Evolutionary conservation across 257 asterid genomes (phyloP).

Genomic region (Leonotis leonurus): DNA sequence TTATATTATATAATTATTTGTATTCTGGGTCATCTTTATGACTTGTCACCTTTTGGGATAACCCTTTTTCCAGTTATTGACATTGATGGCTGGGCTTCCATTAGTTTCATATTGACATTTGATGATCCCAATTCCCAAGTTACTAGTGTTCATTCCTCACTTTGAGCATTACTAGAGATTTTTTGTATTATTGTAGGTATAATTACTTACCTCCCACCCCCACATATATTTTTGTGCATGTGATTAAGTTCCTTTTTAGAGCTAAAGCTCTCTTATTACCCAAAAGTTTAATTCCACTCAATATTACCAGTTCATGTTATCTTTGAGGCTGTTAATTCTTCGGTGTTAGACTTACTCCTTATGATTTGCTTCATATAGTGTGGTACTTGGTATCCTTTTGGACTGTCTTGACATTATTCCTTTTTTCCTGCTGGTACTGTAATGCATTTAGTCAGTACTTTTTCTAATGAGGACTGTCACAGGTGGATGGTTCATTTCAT

Average conservation of each 20-base stretch:
- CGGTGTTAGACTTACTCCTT: not conserved
- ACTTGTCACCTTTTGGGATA: too few species aligned
- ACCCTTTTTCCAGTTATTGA: too few species aligned
- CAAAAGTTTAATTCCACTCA: not conserved
- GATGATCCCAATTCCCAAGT: not conserved
- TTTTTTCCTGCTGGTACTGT: not conserved
- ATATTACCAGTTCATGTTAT: not conserved
- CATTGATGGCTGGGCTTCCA: too few species aligned
- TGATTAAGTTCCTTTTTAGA: not conserved
- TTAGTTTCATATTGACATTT: not conserved
- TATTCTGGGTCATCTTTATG: not conserved
- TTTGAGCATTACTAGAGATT: not conserved
- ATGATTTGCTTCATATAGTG: not conserved
- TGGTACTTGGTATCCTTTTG: not conserved
- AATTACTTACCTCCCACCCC: too few species aligned
- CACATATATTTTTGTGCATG: too few species aligned
- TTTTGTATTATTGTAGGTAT: too few species aligned
- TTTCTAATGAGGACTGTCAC: constrained; percentile 79
- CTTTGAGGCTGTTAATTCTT: not conserved
- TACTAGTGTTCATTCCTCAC: not conserved
- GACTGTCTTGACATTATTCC: not conserved
- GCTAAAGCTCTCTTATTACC: not conserved
- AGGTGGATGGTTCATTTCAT: constrained; percentile 99
- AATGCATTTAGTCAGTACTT: constrained; percentile 19
- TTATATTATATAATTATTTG: too few species aligned